These are phyloP conservation scores for Euphorbia celastroides DNA, from an alignment of 441 rosid genomes.

Conservation along the genomic window DNA sequence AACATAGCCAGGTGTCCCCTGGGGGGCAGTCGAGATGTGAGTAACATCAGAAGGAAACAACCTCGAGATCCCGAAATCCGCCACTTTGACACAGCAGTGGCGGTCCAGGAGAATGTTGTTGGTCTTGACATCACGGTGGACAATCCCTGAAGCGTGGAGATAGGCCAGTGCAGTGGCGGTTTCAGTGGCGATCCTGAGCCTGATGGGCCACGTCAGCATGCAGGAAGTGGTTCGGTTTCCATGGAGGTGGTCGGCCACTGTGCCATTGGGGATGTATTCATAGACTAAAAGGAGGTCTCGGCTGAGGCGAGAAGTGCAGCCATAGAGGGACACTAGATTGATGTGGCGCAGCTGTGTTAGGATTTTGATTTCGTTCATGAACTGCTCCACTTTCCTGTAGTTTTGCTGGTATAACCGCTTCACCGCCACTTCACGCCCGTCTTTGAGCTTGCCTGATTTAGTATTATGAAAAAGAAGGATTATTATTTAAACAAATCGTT, in stretches of 20 bases:
- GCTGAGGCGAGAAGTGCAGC: constrained; percentile 67
- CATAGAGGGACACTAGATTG: constrained; percentile 68
- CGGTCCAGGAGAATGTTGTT: constrained; percentile 60
- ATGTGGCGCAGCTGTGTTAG: constrained; percentile 58
- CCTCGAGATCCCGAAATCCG: constrained; percentile 68
- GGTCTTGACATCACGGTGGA: constrained; percentile 73
- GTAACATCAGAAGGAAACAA: constrained; percentile 49
- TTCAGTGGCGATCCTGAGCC: constrained; percentile 66
- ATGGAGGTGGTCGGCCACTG: constrained; percentile 69
- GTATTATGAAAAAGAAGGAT: not conserved
- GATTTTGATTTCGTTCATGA: constrained; percentile 68
- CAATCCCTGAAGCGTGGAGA: constrained; percentile 63
- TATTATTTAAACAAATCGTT: too few species aligned
- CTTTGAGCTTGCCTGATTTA: constrained; percentile 46
- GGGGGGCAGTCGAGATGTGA: constrained; percentile 75
- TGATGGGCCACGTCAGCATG: constrained; percentile 47
- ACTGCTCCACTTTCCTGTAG: constrained; percentile 41
- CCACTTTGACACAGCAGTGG: constrained; percentile 55
- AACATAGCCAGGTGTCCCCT: constrained; percentile 78
- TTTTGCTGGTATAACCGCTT: constrained; percentile 68
- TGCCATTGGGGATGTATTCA: constrained; percentile 61
- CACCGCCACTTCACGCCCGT: constrained; percentile 74
- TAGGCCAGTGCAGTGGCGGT: constrained; percentile 65
- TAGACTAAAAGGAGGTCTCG: constrained; percentile 67
- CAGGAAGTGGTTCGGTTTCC: constrained; percentile 33